phyloP scores from a whole-genome alignment of 805 yeast genomes.

The Candida loeiensis region DNA sequence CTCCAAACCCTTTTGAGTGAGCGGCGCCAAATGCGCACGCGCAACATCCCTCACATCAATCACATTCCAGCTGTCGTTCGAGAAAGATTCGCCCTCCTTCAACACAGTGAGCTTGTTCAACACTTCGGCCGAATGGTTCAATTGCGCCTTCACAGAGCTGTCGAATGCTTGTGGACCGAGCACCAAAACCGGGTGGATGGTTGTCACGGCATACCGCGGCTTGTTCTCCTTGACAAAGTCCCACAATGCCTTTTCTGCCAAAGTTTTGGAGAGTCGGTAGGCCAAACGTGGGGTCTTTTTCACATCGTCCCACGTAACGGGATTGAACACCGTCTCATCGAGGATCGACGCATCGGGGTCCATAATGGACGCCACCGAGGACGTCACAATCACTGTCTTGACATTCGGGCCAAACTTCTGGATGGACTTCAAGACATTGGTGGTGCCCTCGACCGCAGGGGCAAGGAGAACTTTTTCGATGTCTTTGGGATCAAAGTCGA shows the following conservation, averaged over 20 bases:
- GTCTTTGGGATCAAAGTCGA: conserved; percentile 36
- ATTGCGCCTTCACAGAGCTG: conserved; percentile 7
- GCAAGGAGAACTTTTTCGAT: conserved; percentile 44
- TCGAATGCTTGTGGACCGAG: conserved; percentile 23
- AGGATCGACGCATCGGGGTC: not conserved
- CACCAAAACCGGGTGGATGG: conserved; percentile 19
- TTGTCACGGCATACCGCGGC: conserved; percentile 9
- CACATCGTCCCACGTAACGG: conserved; percentile 15
- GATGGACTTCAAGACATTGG: conserved; percentile 49
- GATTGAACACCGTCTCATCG: conserved; percentile 16
- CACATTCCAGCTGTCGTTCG: conserved; percentile 14
- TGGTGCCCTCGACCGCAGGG: conserved; percentile 60
- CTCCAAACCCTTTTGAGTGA: no score
- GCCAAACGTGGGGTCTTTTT: conserved; percentile 8
- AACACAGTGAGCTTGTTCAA: conserved; percentile 8
- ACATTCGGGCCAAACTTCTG: conserved; percentile 23
- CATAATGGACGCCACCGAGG: not conserved
- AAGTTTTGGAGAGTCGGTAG: conserved; percentile 13
- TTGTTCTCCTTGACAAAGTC: conserved; percentile 11
- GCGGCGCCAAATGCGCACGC: conserved; percentile 31
- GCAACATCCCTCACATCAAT: conserved; percentile 25
- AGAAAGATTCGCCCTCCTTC: conserved; percentile 12
- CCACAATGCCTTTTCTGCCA: conserved; percentile 16
- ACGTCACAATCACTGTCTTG: not conserved
- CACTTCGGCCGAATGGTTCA: conserved; percentile 14